Evolutionary conservation across 257 asterid species (phyloP).

Genomic region (Cordia subcordata): DNA sequence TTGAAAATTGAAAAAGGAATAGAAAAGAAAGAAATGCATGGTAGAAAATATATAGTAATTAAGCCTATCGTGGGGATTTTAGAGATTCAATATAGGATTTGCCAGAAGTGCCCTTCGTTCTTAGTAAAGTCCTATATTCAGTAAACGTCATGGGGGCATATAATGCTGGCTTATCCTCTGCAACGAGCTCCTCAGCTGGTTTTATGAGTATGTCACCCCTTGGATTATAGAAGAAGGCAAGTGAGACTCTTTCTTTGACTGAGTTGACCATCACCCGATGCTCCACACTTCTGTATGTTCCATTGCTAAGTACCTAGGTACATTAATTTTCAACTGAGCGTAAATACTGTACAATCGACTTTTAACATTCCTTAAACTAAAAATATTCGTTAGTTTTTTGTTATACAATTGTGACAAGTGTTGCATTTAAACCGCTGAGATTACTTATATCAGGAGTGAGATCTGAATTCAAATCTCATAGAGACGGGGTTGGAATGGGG

Average conservation of each 20-base stretch:
- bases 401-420: too few relatives aligned
- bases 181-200: conserved; percentile 27
- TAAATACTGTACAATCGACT: too few relatives aligned
- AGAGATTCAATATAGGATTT: conserved; percentile 34
- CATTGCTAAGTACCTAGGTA: conserved; percentile 31
- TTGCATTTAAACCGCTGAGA: too few relatives aligned
- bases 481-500: too few relatives aligned
- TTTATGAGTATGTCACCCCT: conserved; percentile 24
- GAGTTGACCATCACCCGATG: conserved; percentile 39
- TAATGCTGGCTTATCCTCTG: conserved; percentile 17
- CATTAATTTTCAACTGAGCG: background rate
- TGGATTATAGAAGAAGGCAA: conserved; percentile 38
- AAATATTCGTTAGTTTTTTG: too few relatives aligned
- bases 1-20: too few relatives aligned
- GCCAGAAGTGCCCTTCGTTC: conserved; percentile 32
- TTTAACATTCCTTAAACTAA: too few relatives aligned
- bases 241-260: conserved; percentile 23
- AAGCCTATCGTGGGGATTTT: conserved; percentile 8
- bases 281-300: conserved; percentile 34
- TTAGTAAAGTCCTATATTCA: conserved; percentile 28
- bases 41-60: too few relatives aligned
- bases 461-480: too few relatives aligned
- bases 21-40: too few relatives aligned
- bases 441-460: too few relatives aligned
- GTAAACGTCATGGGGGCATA: conserved; percentile 25